Percentiles rank a stretch among this genome's conserved stretches.
These are phyloP conservation scores for Aspergillus bombycis DNA, from an alignment of 2,329 filamentous ascomycete genomes.

Conservation along the genomic window DNA sequence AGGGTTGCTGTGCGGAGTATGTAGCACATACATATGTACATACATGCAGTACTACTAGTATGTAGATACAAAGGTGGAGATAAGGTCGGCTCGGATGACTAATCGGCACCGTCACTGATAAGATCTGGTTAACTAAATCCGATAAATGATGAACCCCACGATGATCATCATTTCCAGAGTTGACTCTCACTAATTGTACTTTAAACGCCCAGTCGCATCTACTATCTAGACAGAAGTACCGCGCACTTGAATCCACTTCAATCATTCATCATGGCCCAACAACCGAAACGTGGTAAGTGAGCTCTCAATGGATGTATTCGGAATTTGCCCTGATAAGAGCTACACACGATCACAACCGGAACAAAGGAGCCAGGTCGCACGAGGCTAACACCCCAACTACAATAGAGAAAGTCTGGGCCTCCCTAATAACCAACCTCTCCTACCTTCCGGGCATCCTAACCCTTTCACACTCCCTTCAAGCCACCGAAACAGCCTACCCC, in stretches of 20 bases:
- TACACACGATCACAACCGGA: background rate
- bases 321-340: background rate
- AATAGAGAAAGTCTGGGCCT: constrained; percentile 71
- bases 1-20: too few relatives aligned
- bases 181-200: background rate
- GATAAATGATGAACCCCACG: background rate
- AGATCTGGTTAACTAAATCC: background rate
- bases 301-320: background rate
- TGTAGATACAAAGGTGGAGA: background rate
- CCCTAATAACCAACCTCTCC: constrained; percentile 79
- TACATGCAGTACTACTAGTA: too few relatives aligned
- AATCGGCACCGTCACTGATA: background rate
- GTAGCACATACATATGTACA: too few relatives aligned
- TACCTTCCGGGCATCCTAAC: constrained; percentile 84
- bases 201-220: background rate
- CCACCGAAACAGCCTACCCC: constrained; percentile 69
- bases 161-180: background rate
- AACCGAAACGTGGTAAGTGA: background rate
- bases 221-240: background rate
- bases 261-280: constrained; percentile 5
- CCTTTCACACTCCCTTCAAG: constrained; percentile 75
- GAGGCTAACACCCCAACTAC: background rate
- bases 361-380: background rate
- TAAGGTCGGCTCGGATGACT: background rate
- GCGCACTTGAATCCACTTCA: background rate